Base-by-base conservation (phyloP, 345 rosid species). In the Excoecaria agallocha region DNA sequence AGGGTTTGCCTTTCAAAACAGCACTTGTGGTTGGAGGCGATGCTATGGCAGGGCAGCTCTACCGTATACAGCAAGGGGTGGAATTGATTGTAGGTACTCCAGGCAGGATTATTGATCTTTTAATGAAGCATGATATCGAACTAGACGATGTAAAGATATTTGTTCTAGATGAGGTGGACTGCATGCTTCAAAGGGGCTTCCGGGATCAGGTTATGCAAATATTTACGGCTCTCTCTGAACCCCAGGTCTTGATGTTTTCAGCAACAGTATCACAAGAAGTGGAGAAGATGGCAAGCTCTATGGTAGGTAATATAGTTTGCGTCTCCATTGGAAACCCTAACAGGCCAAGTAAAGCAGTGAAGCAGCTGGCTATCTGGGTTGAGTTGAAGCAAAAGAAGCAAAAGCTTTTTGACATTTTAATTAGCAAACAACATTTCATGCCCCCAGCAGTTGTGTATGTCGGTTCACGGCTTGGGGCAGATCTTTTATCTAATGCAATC, bases 11-110 rank as follows among this genome's bases (percentile, higher is more conserved):
- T 39, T 92, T 94, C 77, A 92, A 89, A 82, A 90, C 97, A 62
- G 98, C 98, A 4, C 97, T 92, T 49, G 92, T 92, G 56, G 97
- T 92, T 66, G 97, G 97, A 59, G 97, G 97, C 13, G 93, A 91
- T 76, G 85, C 97, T 68, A 86, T 94, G 86, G 85, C 93, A 64
- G 81, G 91, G 75, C 93, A 94, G 69, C 69, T 92, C 16, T 83
- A 94, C 74, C 90, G 97, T 62, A 85, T 94, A 69, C 90, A 78
- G 75, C 91, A 87, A 85, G 97, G 98, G 39, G 92, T 92, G 55
- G 98, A 94, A 74, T 73, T 94, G 74, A 87, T 92, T 56, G 86
- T 94, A 62, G 97, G 85, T 46, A 94, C 97, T 70, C 95, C 97
- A 19, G 98, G 97, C 10, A 84, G 97, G 83, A 93, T 94, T 62